Base-by-base conservation (phyloP, 1,284 basidiomycete species). In the Microbotryomycetes sp. region DNA sequence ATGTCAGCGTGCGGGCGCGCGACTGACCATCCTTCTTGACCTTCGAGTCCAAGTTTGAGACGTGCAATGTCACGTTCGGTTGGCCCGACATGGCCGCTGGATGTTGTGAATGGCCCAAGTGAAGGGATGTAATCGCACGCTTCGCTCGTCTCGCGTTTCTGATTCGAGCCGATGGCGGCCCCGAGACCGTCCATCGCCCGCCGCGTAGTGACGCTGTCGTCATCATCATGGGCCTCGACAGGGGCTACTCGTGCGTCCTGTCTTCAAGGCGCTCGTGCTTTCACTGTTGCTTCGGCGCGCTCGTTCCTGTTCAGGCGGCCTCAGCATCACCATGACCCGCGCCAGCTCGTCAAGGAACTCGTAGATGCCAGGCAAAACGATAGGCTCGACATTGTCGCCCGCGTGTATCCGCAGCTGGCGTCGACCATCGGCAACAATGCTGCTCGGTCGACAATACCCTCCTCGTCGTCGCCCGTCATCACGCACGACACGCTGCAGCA, bases 41-140 rank as follows among this genome's bases (percentile, higher is more conserved):
- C 77, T 93, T 91, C 75, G 88, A 86, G 74, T 96, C 91, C 72
- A 98, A 83, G 75, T 96, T 96, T 73, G 91, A 90, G 76, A 98
- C 79, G 78, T 96, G 97, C 69, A 98, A 83, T 56, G 93, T 90
- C 52, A 82, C 74, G 88, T 91, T 29, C 91, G 93, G 74, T 86
- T 57, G 59, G 45, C 31, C 58, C 23, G 62, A 55, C 64, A 66
- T 66, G 35, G 18, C 35, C 11, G 35, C 35, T n/a, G n/a, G n/a
- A 41, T 18, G 35, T 41, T 9, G 35, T 41, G 11, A 41, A 41
- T 11, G 35, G 35, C 35, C 9, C 35, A 41, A 41, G 35, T n/a
- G n/a, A n/a, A n/a, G n/a, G n/a, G n/a, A n/a, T n/a, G n/a, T n/a
- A n/a, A n/a, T n/a, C n/a, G n/a, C n/a, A n/a, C n/a, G n/a, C n/a